Percentiles rank a stretch among this genome's conserved stretches.
Conservation (phyloP, 306 rosid genomes). For the Vigna nakashimae region DNA sequence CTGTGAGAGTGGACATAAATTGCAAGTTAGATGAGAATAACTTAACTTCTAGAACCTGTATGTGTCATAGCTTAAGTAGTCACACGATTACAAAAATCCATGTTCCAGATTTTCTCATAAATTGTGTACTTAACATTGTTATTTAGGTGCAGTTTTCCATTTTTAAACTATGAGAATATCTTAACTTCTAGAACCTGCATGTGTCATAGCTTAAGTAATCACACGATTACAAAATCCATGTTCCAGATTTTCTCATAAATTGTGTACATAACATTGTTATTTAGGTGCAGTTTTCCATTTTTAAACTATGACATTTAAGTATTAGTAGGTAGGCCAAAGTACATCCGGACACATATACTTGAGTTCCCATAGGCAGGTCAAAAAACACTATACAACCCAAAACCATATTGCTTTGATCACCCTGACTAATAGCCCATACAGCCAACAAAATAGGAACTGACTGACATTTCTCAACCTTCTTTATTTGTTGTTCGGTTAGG, state of each 20-base stretch:
- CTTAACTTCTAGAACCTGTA: background rate
- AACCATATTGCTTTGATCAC: background rate
- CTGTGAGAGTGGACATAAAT: background rate
- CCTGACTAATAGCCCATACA: constrained; percentile 19
- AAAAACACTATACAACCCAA: background rate
- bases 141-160: background rate
- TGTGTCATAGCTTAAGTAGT: background rate
- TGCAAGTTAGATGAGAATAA: background rate
- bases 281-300: background rate
- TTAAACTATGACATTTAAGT: background rate
- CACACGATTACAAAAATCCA: background rate
- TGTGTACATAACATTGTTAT: background rate
- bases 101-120: background rate
- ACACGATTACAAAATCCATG: background rate
- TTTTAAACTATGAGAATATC: background rate
- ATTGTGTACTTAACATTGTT: background rate
- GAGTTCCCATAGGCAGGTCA: background rate
- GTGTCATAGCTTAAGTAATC: background rate
- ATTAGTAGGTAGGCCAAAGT: background rate
- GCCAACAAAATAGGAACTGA: background rate
- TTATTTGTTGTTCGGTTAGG: background rate
- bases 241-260: background rate
- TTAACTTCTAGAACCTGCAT: background rate
- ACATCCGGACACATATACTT: background rate
- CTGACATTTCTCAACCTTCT: background rate